Evolutionary conservation across 139 green algal species (phyloP).

Genomic region (Bryopsis sp.): DNA sequence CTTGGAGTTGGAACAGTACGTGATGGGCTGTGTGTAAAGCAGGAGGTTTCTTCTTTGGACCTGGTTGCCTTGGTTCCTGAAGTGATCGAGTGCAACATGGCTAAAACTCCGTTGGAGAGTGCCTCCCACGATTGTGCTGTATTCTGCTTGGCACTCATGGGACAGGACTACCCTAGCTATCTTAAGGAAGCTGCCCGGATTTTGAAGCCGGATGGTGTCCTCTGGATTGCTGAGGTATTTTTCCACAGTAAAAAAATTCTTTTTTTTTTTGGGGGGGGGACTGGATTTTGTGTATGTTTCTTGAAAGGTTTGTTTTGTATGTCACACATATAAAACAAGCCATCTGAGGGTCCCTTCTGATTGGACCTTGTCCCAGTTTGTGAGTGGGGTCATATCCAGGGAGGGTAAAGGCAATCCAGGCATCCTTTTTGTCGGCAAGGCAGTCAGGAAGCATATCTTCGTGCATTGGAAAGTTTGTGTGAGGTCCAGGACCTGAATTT

Average conservation of each 20-base stretch:
- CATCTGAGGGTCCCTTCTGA: background rate
- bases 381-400: background rate
- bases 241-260: background rate
- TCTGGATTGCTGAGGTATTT: conserved; percentile 92
- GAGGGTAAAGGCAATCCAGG: background rate
- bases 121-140: conserved; percentile 70
- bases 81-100: conserved; percentile 93
- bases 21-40: conserved; percentile 6
- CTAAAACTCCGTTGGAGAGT: conserved; percentile 36
- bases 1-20: background rate
- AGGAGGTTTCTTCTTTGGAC: conserved; percentile 79
- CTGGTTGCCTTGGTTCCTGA: conserved; percentile 61
- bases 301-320: background rate
- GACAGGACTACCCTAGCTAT: conserved; percentile 78
- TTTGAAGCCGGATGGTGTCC: conserved; percentile 52
- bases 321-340: background rate
- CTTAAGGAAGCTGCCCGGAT: conserved; percentile 77
- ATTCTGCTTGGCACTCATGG: conserved; percentile 96
- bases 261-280: background rate
- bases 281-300: background rate
- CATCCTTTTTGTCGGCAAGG: background rate
- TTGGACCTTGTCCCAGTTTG: background rate
- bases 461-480: background rate
- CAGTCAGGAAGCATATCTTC: background rate
- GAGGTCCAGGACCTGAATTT: background rate